Evolutionary conservation across 495 filamentous ascomycete species (phyloP), one percentile per base, ranked within the genome.

Genomic region (Penicillium nucicola): DNA sequence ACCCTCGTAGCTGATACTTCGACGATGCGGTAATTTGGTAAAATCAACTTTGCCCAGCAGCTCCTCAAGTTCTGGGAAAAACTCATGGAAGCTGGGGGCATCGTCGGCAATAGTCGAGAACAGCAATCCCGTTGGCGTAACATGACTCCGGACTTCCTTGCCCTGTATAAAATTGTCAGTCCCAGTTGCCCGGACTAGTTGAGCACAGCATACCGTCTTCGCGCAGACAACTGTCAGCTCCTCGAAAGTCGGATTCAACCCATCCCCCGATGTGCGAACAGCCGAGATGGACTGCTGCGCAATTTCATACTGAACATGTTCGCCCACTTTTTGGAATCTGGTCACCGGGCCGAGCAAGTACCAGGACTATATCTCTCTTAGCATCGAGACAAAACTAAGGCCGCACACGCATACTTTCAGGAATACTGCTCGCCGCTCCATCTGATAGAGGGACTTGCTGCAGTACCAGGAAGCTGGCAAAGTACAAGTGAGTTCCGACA

Each of bases 301-400:
- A 35, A 83, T 68, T 43, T 84, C 80, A 58, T 83, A 84, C 12
- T 60, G 50, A 9, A 81, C 70, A 36, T 68, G 66, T 45, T 78
- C 74, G 4, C 68, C 67, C 17, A 67, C 57, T 8, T 61, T 58
- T 36, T 71, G 65, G 58, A 84, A 84, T 48, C 74, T 61, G 14
- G 78, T 82, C 14, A 83, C 67, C 0, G 81, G 80, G n/a, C 80
- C 81, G n/a, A 84, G 71, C 25, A 83, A 67, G 62, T 84, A 81
- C 81, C 81, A 84, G 23, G 80, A 74, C 79, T 83, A 46, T 35
- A 41, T 6, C 17, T 28, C 33, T 10, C 45, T 12, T 64, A 13
- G 8, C 4, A 31, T 38, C 13, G 14, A 17, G n/a, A 43, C 3
- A 33, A 23, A 11, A 34, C 4, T 22, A 5, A 28, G 5, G 7